Conservation (phyloP, 2,329 filamentous ascomycete genomes). For the Aureobasidium sp. region DNA sequence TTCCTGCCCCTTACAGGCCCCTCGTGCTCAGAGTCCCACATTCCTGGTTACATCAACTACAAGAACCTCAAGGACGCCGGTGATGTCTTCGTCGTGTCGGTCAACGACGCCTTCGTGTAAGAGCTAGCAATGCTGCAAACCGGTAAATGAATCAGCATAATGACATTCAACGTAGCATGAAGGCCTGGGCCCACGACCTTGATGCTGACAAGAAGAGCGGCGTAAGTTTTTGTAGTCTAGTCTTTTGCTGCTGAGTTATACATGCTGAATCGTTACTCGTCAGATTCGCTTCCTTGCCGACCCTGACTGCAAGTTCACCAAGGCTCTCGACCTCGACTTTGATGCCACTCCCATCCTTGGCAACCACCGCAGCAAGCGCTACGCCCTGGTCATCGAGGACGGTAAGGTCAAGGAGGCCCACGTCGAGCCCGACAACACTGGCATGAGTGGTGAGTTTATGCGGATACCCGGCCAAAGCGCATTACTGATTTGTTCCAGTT, state of each 20-base stretch:
- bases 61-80: conserved; percentile 70
- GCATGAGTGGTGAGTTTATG: conserved; percentile 56
- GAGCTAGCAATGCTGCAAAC: conserved; percentile 1
- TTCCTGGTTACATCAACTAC: conserved; percentile 80
- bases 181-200: conserved; percentile 73
- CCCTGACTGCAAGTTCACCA: conserved; percentile 69
- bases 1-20: conserved; percentile 34
- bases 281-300: conserved; percentile 87
- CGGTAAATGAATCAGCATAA: background rate
- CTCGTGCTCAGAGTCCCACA: conserved; percentile 59
- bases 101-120: conserved; percentile 93
- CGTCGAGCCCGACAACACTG: conserved; percentile 84
- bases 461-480: background rate
- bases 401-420: conserved; percentile 75
- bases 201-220: conserved; percentile 68
- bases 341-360: conserved; percentile 75
- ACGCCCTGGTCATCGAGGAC: conserved; percentile 72
- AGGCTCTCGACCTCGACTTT: conserved; percentile 74
- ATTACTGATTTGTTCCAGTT: background rate
- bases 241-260: conserved; percentile 24
- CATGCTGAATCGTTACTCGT: background rate
- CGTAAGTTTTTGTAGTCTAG: background rate
- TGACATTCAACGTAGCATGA: conserved; percentile 54
- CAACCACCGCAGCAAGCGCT: conserved; percentile 74
- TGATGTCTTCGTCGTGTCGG: conserved; percentile 78